Evolutionary conservation across 495 filamentous ascomycete genomes (phyloP), one percentile per base, ranked within the genome.

Genomic region (Acidiella bohemica): DNA sequence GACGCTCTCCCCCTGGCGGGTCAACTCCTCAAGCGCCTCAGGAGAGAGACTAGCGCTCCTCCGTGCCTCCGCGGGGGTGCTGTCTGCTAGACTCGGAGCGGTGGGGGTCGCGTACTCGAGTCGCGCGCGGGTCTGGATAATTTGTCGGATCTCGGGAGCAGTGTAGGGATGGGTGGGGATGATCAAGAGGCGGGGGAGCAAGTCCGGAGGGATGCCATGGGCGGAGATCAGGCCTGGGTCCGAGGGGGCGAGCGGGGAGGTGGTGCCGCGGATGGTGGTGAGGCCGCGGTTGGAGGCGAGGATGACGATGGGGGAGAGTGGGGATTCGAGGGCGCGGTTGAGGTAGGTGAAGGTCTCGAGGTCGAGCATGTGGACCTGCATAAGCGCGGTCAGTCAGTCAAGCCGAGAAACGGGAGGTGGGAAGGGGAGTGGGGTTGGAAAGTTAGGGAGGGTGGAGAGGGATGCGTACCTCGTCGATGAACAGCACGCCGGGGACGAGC

Each of bases 281-380:
- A 85, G 76, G 43, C 90, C 90, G 44, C 90, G 81, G 63, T 97
- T 97, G 26, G 87, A 95, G 45, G 90, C 90, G 21, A 97, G 81
- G 44, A 96, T 92, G 44, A 97, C 90, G 50, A 95, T 92, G 13
- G 90, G 90, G 5, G 88, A 84, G 54, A 97, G 90, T 47, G 76
- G 67, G 29, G 82, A 82, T 66, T 97, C 90, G 25, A 97, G 75
- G 1, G 90, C 90, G 53, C 87, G 85, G 68, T 94, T 94, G 52
- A 97, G 76, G 65, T 94, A 97, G 46, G 90, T 95, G 67, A 95
- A 97, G 72, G 84, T 88, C 66, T 97, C 90, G 36, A 97, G 80
- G 56, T 97, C 90, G 46, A 97, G 81, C 88, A 95, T 97, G 66
- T 97, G 88, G 25, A 92, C 85, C 84, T 92, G 25, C 1, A 13